phyloP scores from a whole-genome alignment of 1,284 basidiomycete genomes.

The Ustilago curta region DNA sequence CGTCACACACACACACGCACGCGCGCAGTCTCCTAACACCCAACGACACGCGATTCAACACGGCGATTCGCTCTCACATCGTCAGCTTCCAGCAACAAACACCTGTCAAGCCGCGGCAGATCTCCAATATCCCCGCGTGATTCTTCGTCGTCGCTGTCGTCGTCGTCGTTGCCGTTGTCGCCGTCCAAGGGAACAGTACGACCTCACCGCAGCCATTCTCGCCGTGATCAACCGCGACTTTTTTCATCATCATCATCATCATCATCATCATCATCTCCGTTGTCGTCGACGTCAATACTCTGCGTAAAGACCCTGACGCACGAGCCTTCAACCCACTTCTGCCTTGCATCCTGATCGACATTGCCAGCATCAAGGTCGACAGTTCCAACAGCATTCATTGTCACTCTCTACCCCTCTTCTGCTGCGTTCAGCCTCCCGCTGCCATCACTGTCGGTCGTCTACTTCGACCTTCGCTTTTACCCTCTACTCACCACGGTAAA shows the following conservation, averaged over 20 bases:
- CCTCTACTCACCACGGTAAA: neutral
- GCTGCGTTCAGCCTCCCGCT: neutral
- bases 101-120: constrained; percentile 8
- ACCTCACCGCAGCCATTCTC: neutral
- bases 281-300: neutral
- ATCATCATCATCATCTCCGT: too few species aligned
- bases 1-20: constrained; percentile 9
- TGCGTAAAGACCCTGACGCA: constrained; percentile 19
- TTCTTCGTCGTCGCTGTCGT: neutral
- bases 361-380: neutral
- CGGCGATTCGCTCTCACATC: constrained; percentile 14
- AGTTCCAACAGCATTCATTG: neutral
- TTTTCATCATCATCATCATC: constrained; percentile 20
- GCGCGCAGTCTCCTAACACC: neutral
- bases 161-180: constrained; percentile 3
- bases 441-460: neutral
- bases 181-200: neutral
- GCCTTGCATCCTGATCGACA: neutral
- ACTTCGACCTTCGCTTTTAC: too few species aligned
- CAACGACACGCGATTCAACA: constrained; percentile 3
- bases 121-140: neutral
- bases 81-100: neutral
- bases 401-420: neutral
- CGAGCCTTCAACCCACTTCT: constrained; percentile 22
- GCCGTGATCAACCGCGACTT: neutral